Evolutionary conservation across 192 early-diverging fungal species (phyloP).

Genomic region (Mortierella alpina): DNA sequence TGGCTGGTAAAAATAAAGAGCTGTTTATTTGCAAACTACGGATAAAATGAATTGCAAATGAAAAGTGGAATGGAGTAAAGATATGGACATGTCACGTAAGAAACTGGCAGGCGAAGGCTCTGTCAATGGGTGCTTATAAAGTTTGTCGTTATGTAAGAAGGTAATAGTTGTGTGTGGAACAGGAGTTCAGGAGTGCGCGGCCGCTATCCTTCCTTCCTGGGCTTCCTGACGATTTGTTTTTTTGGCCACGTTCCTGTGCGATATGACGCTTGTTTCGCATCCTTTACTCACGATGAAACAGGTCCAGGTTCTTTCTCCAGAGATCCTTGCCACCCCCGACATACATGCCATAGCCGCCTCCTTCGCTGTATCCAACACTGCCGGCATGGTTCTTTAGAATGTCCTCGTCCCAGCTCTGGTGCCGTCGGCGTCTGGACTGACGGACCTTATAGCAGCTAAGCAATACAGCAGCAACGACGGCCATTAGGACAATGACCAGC

Average conservation of each 20-base stretch:
- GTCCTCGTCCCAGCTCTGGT: constrained; percentile 36
- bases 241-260: not conserved
- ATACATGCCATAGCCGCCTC: constrained; percentile 48
- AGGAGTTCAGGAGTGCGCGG: too few species aligned
- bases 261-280: not conserved
- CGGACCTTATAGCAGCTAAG: constrained; percentile 42
- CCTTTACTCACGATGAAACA: constrained; percentile 41
- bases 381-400: constrained; percentile 45
- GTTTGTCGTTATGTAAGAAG: too few species aligned
- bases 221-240: not conserved
- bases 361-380: constrained; percentile 31
- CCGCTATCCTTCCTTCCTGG: too few species aligned
- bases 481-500: constrained; percentile 8
- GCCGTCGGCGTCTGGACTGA: constrained; percentile 20
- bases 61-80: too few species aligned
- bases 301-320: constrained; percentile 42
- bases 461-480: constrained; percentile 9
- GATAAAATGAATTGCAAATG: too few species aligned
- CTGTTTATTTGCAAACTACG: too few species aligned
- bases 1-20: too few species aligned
- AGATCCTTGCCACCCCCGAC: constrained; percentile 25
- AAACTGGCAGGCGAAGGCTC: too few species aligned
- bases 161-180: too few species aligned
- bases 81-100: too few species aligned
- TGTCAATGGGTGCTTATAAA: too few species aligned